These are phyloP conservation scores for Fraxinus quadrangulata DNA, from an alignment of 257 asterid species.

Conservation along the genomic window DNA sequence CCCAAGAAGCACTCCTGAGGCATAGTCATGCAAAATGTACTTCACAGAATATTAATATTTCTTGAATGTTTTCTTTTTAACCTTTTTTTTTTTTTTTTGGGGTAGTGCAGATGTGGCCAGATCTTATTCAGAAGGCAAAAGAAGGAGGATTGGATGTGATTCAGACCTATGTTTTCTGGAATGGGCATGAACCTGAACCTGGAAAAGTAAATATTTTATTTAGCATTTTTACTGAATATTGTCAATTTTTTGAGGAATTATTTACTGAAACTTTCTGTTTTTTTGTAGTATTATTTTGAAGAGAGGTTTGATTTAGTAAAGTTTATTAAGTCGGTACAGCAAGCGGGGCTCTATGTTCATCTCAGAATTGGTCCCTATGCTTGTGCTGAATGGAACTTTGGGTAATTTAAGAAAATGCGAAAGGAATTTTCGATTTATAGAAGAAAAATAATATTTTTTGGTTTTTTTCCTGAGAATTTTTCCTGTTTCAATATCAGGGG, in stretches of 20 bases:
- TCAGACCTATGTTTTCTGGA: conserved; percentile 89
- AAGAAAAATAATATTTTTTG: too few relatives aligned
- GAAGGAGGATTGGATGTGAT: conserved; percentile 92
- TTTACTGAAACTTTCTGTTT: background rate
- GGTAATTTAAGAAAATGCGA: conserved; percentile 40
- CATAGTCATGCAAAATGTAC: too few relatives aligned
- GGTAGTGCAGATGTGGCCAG: conserved; percentile 83
- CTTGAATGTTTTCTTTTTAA: too few relatives aligned
- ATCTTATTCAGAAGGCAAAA: conserved; percentile 80
- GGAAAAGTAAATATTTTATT: conserved; percentile 54
- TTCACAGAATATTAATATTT: too few relatives aligned
- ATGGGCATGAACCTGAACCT: conserved; percentile 84
- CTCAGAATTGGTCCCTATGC: conserved; percentile 86
- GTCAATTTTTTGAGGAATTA: too few relatives aligned
- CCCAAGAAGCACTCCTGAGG: conserved; percentile 51
- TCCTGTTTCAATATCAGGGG: too few relatives aligned
- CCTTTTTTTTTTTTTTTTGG: too few relatives aligned
- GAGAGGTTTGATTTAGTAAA: conserved; percentile 71
- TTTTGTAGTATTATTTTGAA: conserved; percentile 63
- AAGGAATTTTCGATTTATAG: too few relatives aligned
- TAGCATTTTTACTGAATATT: too few relatives aligned
- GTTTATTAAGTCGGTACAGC: conserved; percentile 69
- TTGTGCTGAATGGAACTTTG: conserved; percentile 95
- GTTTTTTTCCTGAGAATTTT: too few relatives aligned
- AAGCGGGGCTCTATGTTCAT: conserved; percentile 89